A percentile compares a stretch with the other conserved stretches of the same genome.
phyloP scores from a whole-genome alignment of 176 grass and related monocot species.

The Leersia perrieri region DNA sequence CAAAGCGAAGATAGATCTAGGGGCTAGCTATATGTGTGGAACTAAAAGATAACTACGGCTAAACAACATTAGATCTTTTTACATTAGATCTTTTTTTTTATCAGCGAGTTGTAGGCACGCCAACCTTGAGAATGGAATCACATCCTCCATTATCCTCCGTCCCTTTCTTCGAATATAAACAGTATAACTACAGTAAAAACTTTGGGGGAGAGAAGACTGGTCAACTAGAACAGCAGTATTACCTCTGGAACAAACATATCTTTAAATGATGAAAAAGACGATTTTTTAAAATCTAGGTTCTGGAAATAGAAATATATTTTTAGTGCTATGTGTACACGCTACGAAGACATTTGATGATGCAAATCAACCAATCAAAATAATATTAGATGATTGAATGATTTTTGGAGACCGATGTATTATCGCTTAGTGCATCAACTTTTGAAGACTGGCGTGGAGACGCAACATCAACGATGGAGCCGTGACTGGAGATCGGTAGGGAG shows the following conservation, averaged over 20 bases:
- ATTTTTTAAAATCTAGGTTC: too few relatives aligned
- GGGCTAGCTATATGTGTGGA: not conserved
- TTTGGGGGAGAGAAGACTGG: not conserved
- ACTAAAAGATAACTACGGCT: not conserved
- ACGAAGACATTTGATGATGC: too few relatives aligned
- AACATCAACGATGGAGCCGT: too few relatives aligned
- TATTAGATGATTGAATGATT: too few relatives aligned
- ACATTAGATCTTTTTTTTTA: not conserved
- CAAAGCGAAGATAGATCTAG: not conserved
- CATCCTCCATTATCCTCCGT: not conserved
- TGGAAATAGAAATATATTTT: too few relatives aligned
- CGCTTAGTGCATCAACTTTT: too few relatives aligned
- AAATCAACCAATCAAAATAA: too few relatives aligned
- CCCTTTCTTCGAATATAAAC: not conserved
- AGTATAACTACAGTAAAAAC: not conserved
- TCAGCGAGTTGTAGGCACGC: not conserved
- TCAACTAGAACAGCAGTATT: not conserved
- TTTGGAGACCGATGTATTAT: too few relatives aligned
- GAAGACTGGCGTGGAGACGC: too few relatives aligned
- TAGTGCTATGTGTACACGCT: too few relatives aligned
- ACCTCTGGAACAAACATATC: not conserved
- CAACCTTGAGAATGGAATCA: not conserved
- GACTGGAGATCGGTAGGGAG: too few relatives aligned
- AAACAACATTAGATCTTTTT: too few relatives aligned
- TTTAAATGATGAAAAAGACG: not conserved